Base-by-base conservation (phyloP, 345 rosid genomes). In the Kandelia obovata region DNA sequence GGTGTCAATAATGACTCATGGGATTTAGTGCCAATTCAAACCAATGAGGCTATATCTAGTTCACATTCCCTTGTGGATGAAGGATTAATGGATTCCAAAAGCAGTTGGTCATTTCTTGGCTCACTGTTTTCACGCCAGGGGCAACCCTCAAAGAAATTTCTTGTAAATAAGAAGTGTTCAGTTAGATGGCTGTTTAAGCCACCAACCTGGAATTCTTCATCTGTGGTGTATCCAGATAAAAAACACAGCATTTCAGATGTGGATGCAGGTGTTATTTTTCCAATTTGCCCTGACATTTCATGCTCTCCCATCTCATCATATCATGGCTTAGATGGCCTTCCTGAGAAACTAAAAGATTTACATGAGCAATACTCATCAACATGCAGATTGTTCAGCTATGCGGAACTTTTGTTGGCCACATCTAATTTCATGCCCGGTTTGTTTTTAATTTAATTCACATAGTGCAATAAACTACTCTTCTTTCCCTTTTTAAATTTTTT, bases 321-420 rank as follows among this genome's bases (percentile, higher is more conserved):
- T 49, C 68, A 58, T 71, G 75, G 73, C 55, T 78, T 73, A 28
- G 58, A 70, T 56, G 70, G 67, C 70, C 61, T 88, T 37, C 90
- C 89, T 0, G 64, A 83, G 68, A 92, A 92, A 84, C 75, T 92
- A 79, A 81, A 75, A 77, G 83, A 83, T 72, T 78, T 96, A 66
- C 83, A 77, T 66, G 96, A 85, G 62, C 88, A 71, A 69, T 88
- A 81, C 80, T 90, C 92, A 23, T 85, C 98, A 58, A 83, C 87
- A 7, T 92, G 98, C 74, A 84, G 96, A 83, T 78, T 90, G 73
- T 92, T 92, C 77, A 86, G 80, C 67, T 86, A 89, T 66, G 87
- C 85, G 61, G 98, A 96, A 73, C 91, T 96, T 66, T 52, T 76
- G 67, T 67, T 57, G n/a, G 90, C 91, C 1, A 96, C 98, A 52